phyloP scores from a whole-genome alignment of 1,284 basidiomycete species.

The Peniophora sp. region DNA sequence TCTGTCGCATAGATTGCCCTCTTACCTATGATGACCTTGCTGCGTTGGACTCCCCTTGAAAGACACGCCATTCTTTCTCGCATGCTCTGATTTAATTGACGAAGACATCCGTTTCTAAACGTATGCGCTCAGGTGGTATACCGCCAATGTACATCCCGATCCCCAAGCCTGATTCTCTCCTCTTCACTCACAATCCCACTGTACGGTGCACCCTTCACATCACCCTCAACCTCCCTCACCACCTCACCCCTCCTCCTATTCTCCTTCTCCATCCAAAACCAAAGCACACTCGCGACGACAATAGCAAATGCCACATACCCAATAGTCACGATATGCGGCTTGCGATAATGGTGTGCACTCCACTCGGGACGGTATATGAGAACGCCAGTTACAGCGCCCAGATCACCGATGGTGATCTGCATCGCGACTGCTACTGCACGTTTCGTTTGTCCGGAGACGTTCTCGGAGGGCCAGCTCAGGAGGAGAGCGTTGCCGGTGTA shows the following conservation, averaged over 20 bases:
- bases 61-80: too few relatives aligned
- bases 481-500: slow-evolving; percentile 56
- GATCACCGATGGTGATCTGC: slow-evolving; percentile 62
- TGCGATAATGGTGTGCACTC: slow-evolving; percentile 39
- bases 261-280: slow-evolving; percentile 42
- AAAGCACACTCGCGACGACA: slow-evolving; percentile 37
- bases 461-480: slow-evolving; percentile 61
- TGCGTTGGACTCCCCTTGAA: too few relatives aligned
- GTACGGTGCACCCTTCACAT: slow-evolving; percentile 4
- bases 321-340: slow-evolving; percentile 52
- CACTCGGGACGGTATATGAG: slow-evolving; percentile 47
- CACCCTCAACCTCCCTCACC: slow-evolving; percentile 10
- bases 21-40: too few relatives aligned
- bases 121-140: slow-evolving; percentile 18
- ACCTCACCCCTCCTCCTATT: slow-evolving; percentile 33
- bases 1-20: too few relatives aligned
- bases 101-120: too few relatives aligned
- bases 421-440: slow-evolving; percentile 57
- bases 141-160: slow-evolving; percentile 26
- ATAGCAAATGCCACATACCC: slow-evolving; percentile 49
- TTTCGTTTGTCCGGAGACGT: slow-evolving; percentile 66
- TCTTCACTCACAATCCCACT: slow-evolving; percentile 5
- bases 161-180: slow-evolving; percentile 20
- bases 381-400: slow-evolving; percentile 53
- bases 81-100: too few relatives aligned